Evolutionary conservation across 1,284 basidiomycete species (phyloP), one percentile per base, ranked within the genome.

Genomic region (Gymnopus androsaceus): DNA sequence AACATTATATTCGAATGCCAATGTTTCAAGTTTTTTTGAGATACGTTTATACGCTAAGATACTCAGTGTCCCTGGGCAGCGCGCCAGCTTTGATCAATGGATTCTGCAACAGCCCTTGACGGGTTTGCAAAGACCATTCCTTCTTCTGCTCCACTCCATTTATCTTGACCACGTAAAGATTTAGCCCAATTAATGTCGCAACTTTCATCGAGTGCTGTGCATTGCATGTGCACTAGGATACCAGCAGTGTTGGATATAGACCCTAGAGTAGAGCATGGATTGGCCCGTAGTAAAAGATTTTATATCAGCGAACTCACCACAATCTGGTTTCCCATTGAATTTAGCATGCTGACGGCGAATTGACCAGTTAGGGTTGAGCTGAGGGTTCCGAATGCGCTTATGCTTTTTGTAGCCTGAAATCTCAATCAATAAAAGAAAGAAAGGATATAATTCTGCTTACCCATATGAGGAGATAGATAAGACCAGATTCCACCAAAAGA

Each of bases 291-390:
- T 4, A n/a, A 12, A 15, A 28, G 19, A 5, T 8, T 23, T 15
- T 38, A 17, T 34, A 38, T 17, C 21, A 3, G 25, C 21, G 34
- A 19, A 41, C 53, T 48, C 21, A 54, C 53, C 17, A 46, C 44
- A 14, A 54, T 40, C 36, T 54, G 53, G 27, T 54, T 46, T 3
- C 53, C 53, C 33, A 54, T 40, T n/a, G 36, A 47, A 21, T 45
- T 46, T 21, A 54, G 31, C 23, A 54, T 40, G 25, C 19, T 30
- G 14, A 48, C 44, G 36, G 33, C 31, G 28, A 54, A 45, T 23
- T 47, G 31, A 21, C 36, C 34, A n/a, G 19, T n/a, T 19, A 21
- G 6, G 15, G 53, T 40, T 3, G 34, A 28, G 14, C 33, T 37
- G 53, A 46, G 34, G 28, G 23, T 37, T 17, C 34, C 36, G 23